These are phyloP conservation scores for Fomitopsis betulina DNA, from an alignment of 1,284 basidiomycete species.

Conservation along the genomic window DNA sequence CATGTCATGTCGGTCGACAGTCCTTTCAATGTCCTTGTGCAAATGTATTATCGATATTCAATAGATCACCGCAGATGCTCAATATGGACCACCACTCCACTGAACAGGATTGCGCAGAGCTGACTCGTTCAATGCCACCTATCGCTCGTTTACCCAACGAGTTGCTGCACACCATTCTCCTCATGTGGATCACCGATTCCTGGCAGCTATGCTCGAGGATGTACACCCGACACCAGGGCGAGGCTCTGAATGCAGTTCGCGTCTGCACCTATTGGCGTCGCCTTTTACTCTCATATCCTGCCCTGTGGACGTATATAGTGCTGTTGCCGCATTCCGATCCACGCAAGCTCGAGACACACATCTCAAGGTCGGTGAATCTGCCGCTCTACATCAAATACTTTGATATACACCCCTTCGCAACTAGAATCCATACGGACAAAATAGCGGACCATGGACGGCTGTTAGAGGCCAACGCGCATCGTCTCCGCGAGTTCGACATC, in stretches of 20 bases:
- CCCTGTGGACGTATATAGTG: background rate
- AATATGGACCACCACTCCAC: too few species aligned
- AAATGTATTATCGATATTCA: too few species aligned
- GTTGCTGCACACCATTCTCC: background rate
- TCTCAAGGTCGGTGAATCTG: background rate
- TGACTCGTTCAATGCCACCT: too few species aligned
- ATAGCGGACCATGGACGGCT: background rate
- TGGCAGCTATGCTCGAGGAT: background rate
- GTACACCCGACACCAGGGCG: background rate
- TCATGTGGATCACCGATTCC: background rate
- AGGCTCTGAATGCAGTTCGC: background rate
- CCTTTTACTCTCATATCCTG: background rate
- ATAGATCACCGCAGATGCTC: too few species aligned
- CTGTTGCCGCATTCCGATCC: background rate
- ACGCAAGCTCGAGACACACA: background rate
- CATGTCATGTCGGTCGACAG: too few species aligned
- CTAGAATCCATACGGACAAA: background rate
- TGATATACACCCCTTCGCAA: background rate
- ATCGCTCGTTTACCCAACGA: background rate
- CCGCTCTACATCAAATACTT: background rate
- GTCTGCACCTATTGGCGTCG: background rate
- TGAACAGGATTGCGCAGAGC: too few species aligned
- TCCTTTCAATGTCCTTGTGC: too few species aligned
- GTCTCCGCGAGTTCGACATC: background rate
- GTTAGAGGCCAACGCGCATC: background rate